These are phyloP conservation scores for Paspalum vaginatum DNA, from an alignment of 176 grass and related monocot genomes.

Conservation along the genomic window DNA sequence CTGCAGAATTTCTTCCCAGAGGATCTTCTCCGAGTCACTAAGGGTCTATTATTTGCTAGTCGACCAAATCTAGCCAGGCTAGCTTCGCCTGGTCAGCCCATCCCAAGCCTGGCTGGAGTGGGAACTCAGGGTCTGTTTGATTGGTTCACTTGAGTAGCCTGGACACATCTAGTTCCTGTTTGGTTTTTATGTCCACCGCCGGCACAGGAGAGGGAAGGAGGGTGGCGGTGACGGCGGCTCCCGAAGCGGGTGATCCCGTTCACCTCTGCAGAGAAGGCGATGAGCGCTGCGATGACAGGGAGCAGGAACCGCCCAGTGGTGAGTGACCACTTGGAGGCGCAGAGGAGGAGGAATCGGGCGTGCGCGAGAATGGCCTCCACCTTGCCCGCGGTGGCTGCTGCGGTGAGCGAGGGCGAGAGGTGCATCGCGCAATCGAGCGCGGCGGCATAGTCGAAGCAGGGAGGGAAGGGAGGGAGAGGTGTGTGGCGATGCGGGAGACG, in stretches of 20 bases:
- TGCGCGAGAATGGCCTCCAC: constrained; percentile 55
- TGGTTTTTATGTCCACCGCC: too few relatives aligned
- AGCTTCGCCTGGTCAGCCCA: too few relatives aligned
- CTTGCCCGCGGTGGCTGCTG: constrained; percentile 27
- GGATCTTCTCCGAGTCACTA: neutral
- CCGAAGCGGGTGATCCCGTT: constrained; percentile 52
- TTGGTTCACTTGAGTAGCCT: too few relatives aligned
- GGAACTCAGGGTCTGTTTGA: too few relatives aligned
- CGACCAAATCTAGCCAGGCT: too few relatives aligned
- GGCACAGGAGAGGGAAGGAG: too few relatives aligned
- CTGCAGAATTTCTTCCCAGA: neutral
- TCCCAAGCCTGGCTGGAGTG: too few relatives aligned
- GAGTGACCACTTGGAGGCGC: constrained; percentile 78
- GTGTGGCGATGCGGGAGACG: constrained; percentile 47
- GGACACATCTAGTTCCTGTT: too few relatives aligned
- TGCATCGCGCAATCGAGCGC: constrained; percentile 50
- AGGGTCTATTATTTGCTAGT: too few relatives aligned
- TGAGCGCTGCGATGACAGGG: constrained; percentile 54
- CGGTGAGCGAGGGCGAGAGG: constrained; percentile 33
- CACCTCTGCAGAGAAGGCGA: constrained; percentile 49
- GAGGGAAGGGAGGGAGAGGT: constrained; percentile 50
- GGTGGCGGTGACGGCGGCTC: too few relatives aligned
- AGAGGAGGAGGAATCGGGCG: constrained; percentile 62
- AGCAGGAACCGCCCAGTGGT: constrained; percentile 66
- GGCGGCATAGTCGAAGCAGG: constrained; percentile 54